Percentiles rank a stretch among this genome's conserved stretches.
Evolutionary conservation across 2,329 filamentous ascomycete species (phyloP).

Genomic region (Huntiella omanensis): DNA sequence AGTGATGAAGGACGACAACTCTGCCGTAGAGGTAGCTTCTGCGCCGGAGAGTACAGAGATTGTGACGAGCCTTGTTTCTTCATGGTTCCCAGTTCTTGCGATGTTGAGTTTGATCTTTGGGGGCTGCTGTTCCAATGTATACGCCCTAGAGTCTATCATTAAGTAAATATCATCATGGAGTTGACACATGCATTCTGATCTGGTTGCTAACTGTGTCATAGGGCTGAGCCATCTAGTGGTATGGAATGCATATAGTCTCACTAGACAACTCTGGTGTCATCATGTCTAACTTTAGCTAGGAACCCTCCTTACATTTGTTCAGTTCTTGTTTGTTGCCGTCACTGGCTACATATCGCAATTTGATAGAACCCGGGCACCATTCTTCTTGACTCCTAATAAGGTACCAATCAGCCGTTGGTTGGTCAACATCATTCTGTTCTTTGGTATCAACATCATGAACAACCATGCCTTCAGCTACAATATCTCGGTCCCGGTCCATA

Average conservation of each 20-base stretch:
- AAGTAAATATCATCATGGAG: constrained; percentile 40
- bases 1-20: neutral
- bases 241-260: constrained; percentile 15
- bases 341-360: constrained; percentile 62
- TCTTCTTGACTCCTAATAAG: constrained; percentile 57
- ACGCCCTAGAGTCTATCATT: constrained; percentile 84
- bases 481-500: constrained; percentile 91
- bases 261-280: neutral
- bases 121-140: constrained; percentile 93
- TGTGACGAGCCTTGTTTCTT: constrained; percentile 2
- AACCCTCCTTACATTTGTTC: constrained; percentile 72
- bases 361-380: constrained; percentile 44
- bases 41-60: neutral
- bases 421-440: constrained; percentile 78
- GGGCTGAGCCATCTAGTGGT: constrained; percentile 72
- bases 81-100: constrained; percentile 34
- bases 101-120: constrained; percentile 70
- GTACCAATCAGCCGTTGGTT: constrained; percentile 75
- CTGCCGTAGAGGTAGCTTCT: neutral
- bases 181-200: neutral
- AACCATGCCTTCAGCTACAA: constrained; percentile 96
- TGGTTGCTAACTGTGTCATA: constrained; percentile 18
- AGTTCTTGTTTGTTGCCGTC: constrained; percentile 66
- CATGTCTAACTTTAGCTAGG: constrained; percentile 27
- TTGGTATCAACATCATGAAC: constrained; percentile 85